Conservation (phyloP, 257 asterid species). For the Solanum lignicaule region DNA sequence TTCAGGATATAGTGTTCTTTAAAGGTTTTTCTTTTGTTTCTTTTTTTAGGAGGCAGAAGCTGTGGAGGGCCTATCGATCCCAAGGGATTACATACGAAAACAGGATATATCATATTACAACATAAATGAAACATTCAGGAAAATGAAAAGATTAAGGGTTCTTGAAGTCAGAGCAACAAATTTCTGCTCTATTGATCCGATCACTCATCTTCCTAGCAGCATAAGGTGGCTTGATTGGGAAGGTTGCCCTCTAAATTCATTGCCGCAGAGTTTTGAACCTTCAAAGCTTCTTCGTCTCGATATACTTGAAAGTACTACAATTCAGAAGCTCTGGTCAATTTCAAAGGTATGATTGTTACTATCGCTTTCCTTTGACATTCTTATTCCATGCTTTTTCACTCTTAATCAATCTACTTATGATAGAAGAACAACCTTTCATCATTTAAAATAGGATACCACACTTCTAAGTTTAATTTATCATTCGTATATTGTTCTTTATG, state of each 20-base stretch:
- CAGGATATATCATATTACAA: neutral
- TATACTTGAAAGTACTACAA: neutral
- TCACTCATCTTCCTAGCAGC: slow-evolving; percentile 2
- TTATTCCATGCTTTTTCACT: neutral
- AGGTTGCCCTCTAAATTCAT: neutral
- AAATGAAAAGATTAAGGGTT: neutral
- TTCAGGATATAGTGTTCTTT: neutral
- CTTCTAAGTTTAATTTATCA: neutral
- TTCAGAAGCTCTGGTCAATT: neutral
- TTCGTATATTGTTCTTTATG: neutral
- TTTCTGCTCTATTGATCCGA: neutral
- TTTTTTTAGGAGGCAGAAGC: neutral
- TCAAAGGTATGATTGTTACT: neutral
- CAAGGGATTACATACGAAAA: neutral
- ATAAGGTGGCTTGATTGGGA: slow-evolving; percentile 1
- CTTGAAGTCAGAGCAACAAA: neutral
- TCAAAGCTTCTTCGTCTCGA: slow-evolving; percentile 1
- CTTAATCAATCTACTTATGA: neutral
- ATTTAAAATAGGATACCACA: neutral
- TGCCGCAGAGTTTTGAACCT: slow-evolving; percentile 1
- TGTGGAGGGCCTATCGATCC: neutral
- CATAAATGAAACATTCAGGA: neutral
- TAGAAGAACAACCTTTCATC: neutral
- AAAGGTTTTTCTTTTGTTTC: neutral
- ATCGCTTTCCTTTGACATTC: neutral